These are phyloP conservation scores for Neospermospora avenae DNA, from an alignment of 2,329 filamentous ascomycete species.

Conservation along the genomic window DNA sequence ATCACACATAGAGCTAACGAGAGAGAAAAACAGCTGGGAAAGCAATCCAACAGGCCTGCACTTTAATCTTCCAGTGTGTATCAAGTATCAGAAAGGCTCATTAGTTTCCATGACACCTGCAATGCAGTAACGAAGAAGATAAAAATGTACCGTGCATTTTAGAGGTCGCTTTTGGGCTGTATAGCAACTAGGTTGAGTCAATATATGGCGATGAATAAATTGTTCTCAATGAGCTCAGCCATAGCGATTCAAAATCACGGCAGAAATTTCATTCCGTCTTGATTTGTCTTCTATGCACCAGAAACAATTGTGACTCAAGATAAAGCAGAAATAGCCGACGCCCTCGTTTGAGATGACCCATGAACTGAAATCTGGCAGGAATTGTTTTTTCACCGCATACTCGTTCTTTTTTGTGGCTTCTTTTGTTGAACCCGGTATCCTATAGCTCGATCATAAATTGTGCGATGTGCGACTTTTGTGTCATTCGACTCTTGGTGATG, in stretches of 20 bases:
- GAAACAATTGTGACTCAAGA: slow-evolving; percentile 25
- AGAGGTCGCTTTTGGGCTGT: slow-evolving; percentile 11
- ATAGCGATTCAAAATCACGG: slow-evolving; percentile 29
- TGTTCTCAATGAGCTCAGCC: slow-evolving; percentile 22
- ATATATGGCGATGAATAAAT: slow-evolving; percentile 10
- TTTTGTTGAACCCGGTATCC: slow-evolving; percentile 29
- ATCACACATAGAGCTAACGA: too few relatives aligned
- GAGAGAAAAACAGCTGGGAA: too few relatives aligned
- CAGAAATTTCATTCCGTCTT: slow-evolving; percentile 32
- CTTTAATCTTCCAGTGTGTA: not conserved
- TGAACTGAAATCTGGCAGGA: slow-evolving; percentile 19
- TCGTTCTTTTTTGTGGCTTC: slow-evolving; percentile 16
- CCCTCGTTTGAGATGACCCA: slow-evolving; percentile 20
- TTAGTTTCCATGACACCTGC: not conserved
- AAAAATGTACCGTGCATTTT: slow-evolving; percentile 1
- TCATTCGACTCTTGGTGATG: not conserved
- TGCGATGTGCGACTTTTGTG: slow-evolving; percentile 8
- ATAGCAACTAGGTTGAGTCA: slow-evolving; percentile 9
- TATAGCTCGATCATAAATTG: slow-evolving; percentile 23
- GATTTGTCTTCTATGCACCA: slow-evolving; percentile 36
- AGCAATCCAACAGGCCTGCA: too few relatives aligned
- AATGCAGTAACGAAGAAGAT: not conserved
- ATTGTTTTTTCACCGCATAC: slow-evolving; percentile 24
- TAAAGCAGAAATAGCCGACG: slow-evolving; percentile 24
- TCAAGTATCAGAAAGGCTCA: not conserved